Percentiles rank a stretch among this genome's conserved stretches.
Evolutionary conservation across 106 monocot species (phyloP).

Genomic region (Dendrobium nobile): DNA sequence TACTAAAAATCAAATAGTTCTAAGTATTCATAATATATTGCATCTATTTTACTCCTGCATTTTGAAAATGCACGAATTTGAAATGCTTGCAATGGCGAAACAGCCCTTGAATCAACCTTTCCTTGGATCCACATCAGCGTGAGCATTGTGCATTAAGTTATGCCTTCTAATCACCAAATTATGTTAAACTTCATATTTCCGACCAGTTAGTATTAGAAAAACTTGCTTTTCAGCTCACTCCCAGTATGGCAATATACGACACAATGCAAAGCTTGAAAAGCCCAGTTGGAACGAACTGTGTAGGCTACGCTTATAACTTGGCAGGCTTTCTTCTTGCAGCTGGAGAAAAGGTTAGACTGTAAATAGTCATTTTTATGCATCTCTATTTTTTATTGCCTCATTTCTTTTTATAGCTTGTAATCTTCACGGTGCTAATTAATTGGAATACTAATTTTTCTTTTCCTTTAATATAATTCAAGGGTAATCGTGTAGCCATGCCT

Average conservation of each 20-base stretch:
- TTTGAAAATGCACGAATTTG: too few species aligned
- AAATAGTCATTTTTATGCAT: not conserved
- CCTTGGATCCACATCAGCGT: not conserved
- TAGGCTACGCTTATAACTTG: conserved; percentile 90
- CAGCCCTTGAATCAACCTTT: too few species aligned
- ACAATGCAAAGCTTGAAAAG: conserved; percentile 92
- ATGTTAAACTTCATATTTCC: not conserved
- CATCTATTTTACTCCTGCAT: too few species aligned
- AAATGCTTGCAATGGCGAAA: too few species aligned
- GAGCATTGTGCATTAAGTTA: not conserved
- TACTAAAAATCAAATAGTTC: too few species aligned
- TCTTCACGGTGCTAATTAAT: not conserved
- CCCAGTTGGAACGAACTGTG: conserved; percentile 72
- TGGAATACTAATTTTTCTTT: not conserved
- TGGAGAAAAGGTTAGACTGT: conserved; percentile 75
- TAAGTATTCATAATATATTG: too few species aligned
- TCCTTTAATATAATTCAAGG: conserved; percentile 32
- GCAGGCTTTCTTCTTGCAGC: conserved; percentile 96
- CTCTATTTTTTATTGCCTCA: not conserved
- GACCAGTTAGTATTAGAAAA: not conserved
- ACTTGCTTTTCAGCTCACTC: conserved; percentile 60
- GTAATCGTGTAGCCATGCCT: conserved; percentile 79
- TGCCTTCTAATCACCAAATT: not conserved
- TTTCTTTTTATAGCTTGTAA: not conserved
- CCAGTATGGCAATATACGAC: conserved; percentile 90